Evolutionary conservation across 306 rosid species (phyloP).

Genomic region (Heteromeles arbutifolia): DNA sequence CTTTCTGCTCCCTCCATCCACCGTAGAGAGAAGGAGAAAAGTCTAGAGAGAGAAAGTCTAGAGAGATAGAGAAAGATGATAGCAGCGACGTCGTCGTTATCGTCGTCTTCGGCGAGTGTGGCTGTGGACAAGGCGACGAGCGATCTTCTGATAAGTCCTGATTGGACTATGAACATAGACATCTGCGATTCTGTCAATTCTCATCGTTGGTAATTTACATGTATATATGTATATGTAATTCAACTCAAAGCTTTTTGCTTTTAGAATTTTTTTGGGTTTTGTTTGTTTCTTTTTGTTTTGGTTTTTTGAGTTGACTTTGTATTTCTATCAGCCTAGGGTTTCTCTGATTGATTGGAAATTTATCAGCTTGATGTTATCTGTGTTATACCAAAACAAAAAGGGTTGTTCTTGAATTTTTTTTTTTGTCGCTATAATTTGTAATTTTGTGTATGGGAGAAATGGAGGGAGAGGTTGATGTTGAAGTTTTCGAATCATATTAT

Average conservation of each 20-base stretch:
- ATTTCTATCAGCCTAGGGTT: slow-evolving; percentile 7
- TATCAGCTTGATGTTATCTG: background rate
- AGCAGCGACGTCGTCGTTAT: slow-evolving; percentile 31
- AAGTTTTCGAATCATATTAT: background rate
- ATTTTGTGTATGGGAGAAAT: background rate
- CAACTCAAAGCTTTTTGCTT: slow-evolving; percentile 18
- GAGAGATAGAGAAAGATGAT: slow-evolving; percentile 12
- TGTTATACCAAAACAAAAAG: background rate
- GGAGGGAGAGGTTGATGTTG: background rate
- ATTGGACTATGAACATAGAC: slow-evolving; percentile 99
- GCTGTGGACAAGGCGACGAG: slow-evolving; percentile 99
- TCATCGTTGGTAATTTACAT: slow-evolving; percentile 54
- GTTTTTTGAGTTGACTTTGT: slow-evolving; percentile 24
- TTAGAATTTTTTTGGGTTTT: background rate
- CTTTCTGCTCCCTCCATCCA: slow-evolving; percentile 4
- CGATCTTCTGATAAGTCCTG: slow-evolving; percentile 95
- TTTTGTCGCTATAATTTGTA: background rate
- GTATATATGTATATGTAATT: background rate
- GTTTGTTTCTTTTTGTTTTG: background rate
- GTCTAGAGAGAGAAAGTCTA: background rate
- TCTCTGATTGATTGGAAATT: slow-evolving; percentile 12
- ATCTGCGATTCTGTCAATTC: slow-evolving; percentile 97
- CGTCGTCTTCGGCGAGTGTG: slow-evolving; percentile 81
- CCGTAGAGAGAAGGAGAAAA: slow-evolving; percentile 22
- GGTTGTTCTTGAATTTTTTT: background rate